These are phyloP conservation scores for Serendipita sp. DNA, from an alignment of 768 basidiomycete species.

Conservation along the genomic window DNA sequence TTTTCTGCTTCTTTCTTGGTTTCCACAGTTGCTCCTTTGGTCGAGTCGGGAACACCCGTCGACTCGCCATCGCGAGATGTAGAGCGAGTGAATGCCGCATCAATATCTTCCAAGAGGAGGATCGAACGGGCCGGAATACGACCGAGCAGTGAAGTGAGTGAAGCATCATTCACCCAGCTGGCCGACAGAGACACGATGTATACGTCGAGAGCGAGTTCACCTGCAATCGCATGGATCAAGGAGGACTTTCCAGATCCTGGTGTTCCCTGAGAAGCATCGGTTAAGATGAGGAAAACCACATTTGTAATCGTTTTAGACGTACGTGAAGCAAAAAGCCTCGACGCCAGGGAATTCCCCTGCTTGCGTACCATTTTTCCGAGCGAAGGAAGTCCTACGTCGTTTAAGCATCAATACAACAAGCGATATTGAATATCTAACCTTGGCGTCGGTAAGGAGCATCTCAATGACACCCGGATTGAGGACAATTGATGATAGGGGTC, in stretches of 20 bases:
- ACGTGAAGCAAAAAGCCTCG: slow-evolving; percentile 75
- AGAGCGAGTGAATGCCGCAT: slow-evolving; percentile 74
- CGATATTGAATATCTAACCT: not conserved
- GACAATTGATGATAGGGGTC: slow-evolving; percentile 77
- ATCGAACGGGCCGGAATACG: slow-evolving; percentile 74
- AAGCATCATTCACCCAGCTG: slow-evolving; percentile 55
- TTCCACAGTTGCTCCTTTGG: not conserved
- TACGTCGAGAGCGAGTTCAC: slow-evolving; percentile 78
- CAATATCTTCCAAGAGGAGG: slow-evolving; percentile 78
- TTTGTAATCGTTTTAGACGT: not conserved
- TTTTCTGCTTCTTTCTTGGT: slow-evolving; percentile 26
- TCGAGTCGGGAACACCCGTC: slow-evolving; percentile 9
- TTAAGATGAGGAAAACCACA: not conserved
- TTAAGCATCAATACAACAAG: not conserved
- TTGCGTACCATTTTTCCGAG: slow-evolving; percentile 88
- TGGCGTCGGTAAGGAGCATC: slow-evolving; percentile 64
- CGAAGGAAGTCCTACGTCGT: slow-evolving; percentile 52
- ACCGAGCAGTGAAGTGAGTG: slow-evolving; percentile 72
- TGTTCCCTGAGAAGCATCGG: slow-evolving; percentile 22
- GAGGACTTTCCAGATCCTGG: slow-evolving; percentile 76
- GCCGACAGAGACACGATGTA: slow-evolving; percentile 71
- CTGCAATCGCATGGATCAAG: slow-evolving; percentile 70
- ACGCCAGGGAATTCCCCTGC: slow-evolving; percentile 82
- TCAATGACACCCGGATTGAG: slow-evolving; percentile 81
- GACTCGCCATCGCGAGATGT: slow-evolving; percentile 43